phyloP scores from a whole-genome alignment of 768 basidiomycete species.

The Phlebiopsis flavidoalba region DNA sequence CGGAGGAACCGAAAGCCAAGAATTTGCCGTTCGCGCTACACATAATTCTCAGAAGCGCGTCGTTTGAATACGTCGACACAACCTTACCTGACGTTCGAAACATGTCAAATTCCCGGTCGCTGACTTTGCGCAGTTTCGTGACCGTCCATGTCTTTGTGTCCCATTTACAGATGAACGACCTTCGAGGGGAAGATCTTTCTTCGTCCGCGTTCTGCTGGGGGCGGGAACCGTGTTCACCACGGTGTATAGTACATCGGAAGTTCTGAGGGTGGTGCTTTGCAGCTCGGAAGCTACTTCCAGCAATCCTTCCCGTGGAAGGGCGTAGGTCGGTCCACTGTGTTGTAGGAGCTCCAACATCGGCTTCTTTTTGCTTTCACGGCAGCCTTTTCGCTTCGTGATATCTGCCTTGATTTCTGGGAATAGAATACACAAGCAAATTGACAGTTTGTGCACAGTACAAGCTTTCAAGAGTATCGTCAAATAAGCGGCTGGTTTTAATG shows the following conservation, averaged over 20 bases:
- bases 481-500: background rate
- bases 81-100: slow-evolving; percentile 79
- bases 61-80: background rate
- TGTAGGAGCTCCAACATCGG: slow-evolving; percentile 38
- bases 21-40: slow-evolving; percentile 73
- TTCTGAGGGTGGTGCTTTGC: slow-evolving; percentile 58
- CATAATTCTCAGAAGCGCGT: background rate
- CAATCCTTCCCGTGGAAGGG: slow-evolving; percentile 39
- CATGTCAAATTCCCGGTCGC: slow-evolving; percentile 79
- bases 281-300: slow-evolving; percentile 58
- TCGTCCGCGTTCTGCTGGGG: slow-evolving; percentile 54
- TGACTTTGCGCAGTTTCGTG: slow-evolving; percentile 63
- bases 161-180: slow-evolving; percentile 71
- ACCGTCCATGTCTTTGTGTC: slow-evolving; percentile 64
- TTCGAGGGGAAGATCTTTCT: slow-evolving; percentile 47
- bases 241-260: slow-evolving; percentile 54
- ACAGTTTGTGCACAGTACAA: slow-evolving; percentile 63
- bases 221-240: slow-evolving; percentile 64
- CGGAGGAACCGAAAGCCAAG: slow-evolving; percentile 83
- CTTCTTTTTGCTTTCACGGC: slow-evolving; percentile 38
- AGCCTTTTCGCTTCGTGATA: slow-evolving; percentile 26
- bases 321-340: slow-evolving; percentile 50
- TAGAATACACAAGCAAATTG: slow-evolving; percentile 57
- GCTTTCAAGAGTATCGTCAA: slow-evolving; percentile 31
- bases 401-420: slow-evolving; percentile 35